phyloP scores from a whole-genome alignment of 139 green algal genomes.

The Haematococcus sp. region DNA sequence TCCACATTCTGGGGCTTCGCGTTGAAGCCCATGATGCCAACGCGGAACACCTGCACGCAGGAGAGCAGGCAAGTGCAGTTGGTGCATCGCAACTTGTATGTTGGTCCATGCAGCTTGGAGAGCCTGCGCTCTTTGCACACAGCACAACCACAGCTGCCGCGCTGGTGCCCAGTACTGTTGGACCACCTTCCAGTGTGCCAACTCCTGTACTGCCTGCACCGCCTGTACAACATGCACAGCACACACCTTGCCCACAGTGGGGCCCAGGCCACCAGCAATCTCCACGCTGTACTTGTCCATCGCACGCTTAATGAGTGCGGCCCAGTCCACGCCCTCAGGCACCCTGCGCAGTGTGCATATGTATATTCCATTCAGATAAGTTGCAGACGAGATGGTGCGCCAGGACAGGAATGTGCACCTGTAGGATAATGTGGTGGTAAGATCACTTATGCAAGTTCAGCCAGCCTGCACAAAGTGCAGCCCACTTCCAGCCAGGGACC shows the following conservation, averaged over 20 bases:
- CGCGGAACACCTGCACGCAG: conserved; percentile 55
- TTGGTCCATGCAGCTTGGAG: too few relatives aligned
- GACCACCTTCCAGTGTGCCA: too few relatives aligned
- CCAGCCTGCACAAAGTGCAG: too few relatives aligned
- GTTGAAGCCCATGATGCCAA: conserved; percentile 90
- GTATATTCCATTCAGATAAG: not conserved
- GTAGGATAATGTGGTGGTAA: too few relatives aligned
- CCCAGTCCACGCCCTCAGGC: conserved; percentile 81
- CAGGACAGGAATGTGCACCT: too few relatives aligned
- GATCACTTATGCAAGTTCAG: too few relatives aligned
- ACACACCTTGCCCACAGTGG: conserved; percentile 71
- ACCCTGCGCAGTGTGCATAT: conserved; percentile 53
- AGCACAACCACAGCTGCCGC: too few relatives aligned
- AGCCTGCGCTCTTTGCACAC: too few relatives aligned
- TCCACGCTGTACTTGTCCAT: conserved; percentile 67
- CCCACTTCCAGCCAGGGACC: too few relatives aligned
- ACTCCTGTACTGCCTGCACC: too few relatives aligned
- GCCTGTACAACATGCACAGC: not conserved
- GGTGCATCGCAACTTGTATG: not conserved
- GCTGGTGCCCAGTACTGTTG: too few relatives aligned
- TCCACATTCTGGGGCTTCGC: conserved; percentile 73
- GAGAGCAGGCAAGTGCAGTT: not conserved
- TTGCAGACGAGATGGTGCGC: too few relatives aligned
- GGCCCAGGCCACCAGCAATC: conserved; percentile 71
- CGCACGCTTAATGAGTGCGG: conserved; percentile 71